Evolutionary conservation across 164 flowering plant species (phyloP).

Genomic region (Amborella trichopoda): DNA sequence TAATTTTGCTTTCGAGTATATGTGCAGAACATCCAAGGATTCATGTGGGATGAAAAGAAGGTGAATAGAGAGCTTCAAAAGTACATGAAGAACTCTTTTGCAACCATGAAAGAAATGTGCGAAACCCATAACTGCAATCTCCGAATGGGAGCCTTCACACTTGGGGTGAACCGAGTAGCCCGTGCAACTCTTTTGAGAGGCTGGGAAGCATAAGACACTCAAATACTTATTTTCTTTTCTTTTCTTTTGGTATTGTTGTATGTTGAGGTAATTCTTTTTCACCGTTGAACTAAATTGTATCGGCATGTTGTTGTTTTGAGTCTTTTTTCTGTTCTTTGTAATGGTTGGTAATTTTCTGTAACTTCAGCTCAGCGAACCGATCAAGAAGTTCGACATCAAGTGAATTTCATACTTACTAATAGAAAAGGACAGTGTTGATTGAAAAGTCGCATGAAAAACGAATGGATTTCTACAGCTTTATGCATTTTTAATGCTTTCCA

Average conservation of each 20-base stretch:
- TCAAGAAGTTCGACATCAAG: no score
- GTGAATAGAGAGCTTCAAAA: conserved; percentile 57
- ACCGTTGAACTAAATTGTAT: no score
- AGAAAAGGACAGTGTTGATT: no score
- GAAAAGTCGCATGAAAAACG: no score
- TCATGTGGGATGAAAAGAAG: conserved; percentile 92
- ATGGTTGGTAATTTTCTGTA: no score
- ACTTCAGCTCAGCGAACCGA: no score
- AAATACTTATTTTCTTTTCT: neutral
- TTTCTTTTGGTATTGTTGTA: neutral
- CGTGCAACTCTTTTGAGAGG: conserved; percentile 72
- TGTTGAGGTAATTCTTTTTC: neutral
- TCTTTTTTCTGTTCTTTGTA: no score
- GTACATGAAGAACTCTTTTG: conserved; percentile 73
- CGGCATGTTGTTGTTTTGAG: no score
- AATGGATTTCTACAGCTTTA: no score
- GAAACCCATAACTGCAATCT: conserved; percentile 61
- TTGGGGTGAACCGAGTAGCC: conserved; percentile 84
- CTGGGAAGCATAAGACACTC: conserved; percentile 62
- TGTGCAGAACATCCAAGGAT: conserved; percentile 96
- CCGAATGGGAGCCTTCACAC: conserved; percentile 90
- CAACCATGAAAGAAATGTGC: conserved; percentile 64
- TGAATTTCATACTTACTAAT: no score
- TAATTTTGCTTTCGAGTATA: no score
- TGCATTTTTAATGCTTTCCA: no score